Base-by-base conservation (phyloP, 2,329 filamentous ascomycete species). In the Phoma herbarum region DNA sequence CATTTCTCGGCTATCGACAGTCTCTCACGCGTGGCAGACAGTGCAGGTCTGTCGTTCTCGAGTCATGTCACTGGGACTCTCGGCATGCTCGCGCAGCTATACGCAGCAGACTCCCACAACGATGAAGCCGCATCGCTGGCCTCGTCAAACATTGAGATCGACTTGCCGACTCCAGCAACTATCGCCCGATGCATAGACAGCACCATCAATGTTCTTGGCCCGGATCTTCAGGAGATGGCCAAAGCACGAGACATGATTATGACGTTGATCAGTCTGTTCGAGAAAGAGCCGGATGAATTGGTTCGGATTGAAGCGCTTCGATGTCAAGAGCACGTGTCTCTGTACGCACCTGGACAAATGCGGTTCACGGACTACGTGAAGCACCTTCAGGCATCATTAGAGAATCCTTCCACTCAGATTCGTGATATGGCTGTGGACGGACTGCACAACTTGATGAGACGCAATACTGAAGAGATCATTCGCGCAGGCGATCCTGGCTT, bases 1-100 rank as follows among this genome's bases (percentile, higher is more conserved):
- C 95, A 99, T 77, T 97, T 94, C 74, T 98, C 93, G 93, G 94
- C 96, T 2, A 82, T 99, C 43, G 93, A 97, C 74, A 94, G 92
- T 10, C 78, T 99, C 28, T 89, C 91, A 2, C 84, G 91, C 51
- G 93, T 96, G 12, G 91, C 94, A 2, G 94, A 97, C 70, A 95
- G 94, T 11, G 93, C 95, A 1, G 95, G 95, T 0, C 82, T 99
- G 57, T 94, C 92, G 25, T 99, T 97, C 76, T 93, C 93, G 0
- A 88, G 88, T 33, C 97, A 94, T 70, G 93, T 97, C 20, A 90
- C 92, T 0, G 92, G 92, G 68, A 93, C 93, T 0, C 84, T 99
- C 20, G 95, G 94, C 4, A 96, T 99, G 89, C 84, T 98, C 20
- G 93, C 93, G 20, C 94, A 97, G 71, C 83, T 98, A 1, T 99